Evolutionary conservation across 2,329 filamentous ascomycete species (phyloP).

Genomic region (Amauroascus verrucosus): DNA sequence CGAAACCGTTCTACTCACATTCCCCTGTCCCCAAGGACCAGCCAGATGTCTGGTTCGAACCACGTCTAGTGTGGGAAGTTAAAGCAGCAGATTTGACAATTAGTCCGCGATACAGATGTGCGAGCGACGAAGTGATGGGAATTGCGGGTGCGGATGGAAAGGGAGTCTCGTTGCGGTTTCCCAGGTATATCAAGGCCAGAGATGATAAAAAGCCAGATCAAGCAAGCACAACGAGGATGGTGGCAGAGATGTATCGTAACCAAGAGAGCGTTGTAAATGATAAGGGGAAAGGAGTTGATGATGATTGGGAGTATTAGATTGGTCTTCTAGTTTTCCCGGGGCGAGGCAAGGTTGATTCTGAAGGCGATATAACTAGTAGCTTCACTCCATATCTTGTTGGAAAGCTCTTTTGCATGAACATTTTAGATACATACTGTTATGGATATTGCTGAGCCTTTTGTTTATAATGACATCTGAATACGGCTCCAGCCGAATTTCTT

Average conservation of each 20-base stretch:
- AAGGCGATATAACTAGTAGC: too few species aligned
- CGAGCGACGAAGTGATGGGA: slow-evolving; percentile 67
- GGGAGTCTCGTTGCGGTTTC: slow-evolving; percentile 83
- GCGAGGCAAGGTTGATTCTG: too few species aligned
- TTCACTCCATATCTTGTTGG: too few species aligned
- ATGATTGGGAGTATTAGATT: slow-evolving; percentile 88
- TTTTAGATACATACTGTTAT: too few species aligned
- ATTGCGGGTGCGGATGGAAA: slow-evolving; percentile 52
- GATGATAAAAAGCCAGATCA: slow-evolving; percentile 95
- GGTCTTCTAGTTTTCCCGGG: background rate
- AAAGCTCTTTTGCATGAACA: too few species aligned
- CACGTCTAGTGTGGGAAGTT: slow-evolving; percentile 90
- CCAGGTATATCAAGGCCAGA: slow-evolving; percentile 78
- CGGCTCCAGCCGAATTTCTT: too few species aligned
- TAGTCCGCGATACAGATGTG: slow-evolving; percentile 88
- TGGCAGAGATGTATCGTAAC: slow-evolving; percentile 93
- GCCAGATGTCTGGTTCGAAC: slow-evolving; percentile 97
- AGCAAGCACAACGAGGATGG: slow-evolving; percentile 71
- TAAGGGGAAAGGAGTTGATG: slow-evolving; percentile 81
- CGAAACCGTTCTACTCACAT: slow-evolving; percentile 92
- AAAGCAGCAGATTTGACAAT: slow-evolving; percentile 92
- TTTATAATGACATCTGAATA: too few species aligned
- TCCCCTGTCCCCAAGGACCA: slow-evolving; percentile 78
- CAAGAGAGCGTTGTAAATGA: slow-evolving; percentile 84
- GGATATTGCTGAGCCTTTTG: too few species aligned